Evolutionary conservation across 257 asterid species (phyloP), one percentile per base, ranked within the genome.

Genomic region (Coffea eugenioides): DNA sequence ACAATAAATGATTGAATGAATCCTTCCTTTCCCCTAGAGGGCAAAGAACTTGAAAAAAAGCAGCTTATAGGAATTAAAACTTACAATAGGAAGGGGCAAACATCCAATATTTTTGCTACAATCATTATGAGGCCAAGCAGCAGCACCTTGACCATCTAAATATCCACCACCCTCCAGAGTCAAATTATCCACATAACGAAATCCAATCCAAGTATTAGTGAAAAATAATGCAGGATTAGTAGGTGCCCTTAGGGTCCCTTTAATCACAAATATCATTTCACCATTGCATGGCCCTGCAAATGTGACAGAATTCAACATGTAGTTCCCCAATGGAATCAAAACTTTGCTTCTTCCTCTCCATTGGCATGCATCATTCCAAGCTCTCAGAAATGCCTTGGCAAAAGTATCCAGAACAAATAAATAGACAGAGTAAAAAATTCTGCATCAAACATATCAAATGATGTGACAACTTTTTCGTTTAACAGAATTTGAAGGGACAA

Each of bases 81-180:
- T 83, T 82, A 92, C 98, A 36, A 83, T 87, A 2, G 97, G 98
- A 80, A 94, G 94, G 74, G 85, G 77, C 45, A 5, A 70, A 88
- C 98, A 94, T 0, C 52, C 8, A 0, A 87, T 77, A n/a, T 85
- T 92, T 21, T 0, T 82, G 1, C 2, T 39, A 79, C 98, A 94
- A 66, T 92, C 91, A 79, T 92, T 92, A 57, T 87, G 88, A 6
- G 49, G 77, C 98, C 98, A 94, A 15, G 96, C 98, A 71, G 77
- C 67, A 10, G 59, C 75, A 15, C 98, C 97, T 75, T 88, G 91
- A 6, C 97, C 97, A 54, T 94, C 97, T 85, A 92, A 85, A 73
- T 21, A 64, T 0, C 98, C 98, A 23, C 97, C 91, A 18, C 98
- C 98, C 48, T 80, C 71, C 23, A 94, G 82, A 18, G 78, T 84